Percentiles rank a stretch among this genome's conserved stretches.
phyloP scores from a whole-genome alignment of 2,329 filamentous ascomycete genomes.

The Calonectria pteridis region DNA sequence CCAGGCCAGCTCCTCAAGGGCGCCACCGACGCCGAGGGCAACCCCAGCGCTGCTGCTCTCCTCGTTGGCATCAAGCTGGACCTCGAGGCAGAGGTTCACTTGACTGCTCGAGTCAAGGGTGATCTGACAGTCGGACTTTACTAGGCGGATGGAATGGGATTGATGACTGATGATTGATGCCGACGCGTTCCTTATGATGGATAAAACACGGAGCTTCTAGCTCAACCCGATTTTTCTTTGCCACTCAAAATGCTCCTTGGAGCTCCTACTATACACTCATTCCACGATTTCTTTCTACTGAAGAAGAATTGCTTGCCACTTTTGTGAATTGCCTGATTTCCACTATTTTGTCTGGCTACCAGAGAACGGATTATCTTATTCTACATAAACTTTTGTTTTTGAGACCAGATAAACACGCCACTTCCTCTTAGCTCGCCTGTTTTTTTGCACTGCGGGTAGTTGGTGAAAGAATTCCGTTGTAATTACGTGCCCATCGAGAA shows the following conservation, averaged over 20 bases:
- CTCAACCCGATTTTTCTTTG: background rate
- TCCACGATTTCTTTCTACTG: background rate
- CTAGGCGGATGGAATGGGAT: background rate
- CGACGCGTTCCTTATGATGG: background rate
- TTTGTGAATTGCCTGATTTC: background rate
- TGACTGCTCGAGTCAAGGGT: background rate
- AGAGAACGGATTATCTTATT: too few species aligned
- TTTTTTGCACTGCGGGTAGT: too few species aligned
- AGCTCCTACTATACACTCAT: background rate
- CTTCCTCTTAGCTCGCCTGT: too few species aligned
- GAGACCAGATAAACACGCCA: too few species aligned
- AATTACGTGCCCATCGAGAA: too few species aligned
- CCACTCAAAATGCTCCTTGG: background rate
- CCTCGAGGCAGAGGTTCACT: background rate
- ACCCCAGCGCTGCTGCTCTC: background rate
- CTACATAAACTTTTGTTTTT: too few species aligned
- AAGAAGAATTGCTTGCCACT: background rate
- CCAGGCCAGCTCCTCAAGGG: background rate
- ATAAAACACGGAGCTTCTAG: background rate
- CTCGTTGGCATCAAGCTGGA: background rate
- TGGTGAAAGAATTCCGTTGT: too few species aligned
- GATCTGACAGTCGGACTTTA: background rate
- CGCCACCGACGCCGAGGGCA: background rate
- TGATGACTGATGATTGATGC: background rate
- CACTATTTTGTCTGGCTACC: too few species aligned